Evolutionary conservation across 2,329 filamentous ascomycete species (phyloP).

Genomic region (Aschersonia sp.): DNA sequence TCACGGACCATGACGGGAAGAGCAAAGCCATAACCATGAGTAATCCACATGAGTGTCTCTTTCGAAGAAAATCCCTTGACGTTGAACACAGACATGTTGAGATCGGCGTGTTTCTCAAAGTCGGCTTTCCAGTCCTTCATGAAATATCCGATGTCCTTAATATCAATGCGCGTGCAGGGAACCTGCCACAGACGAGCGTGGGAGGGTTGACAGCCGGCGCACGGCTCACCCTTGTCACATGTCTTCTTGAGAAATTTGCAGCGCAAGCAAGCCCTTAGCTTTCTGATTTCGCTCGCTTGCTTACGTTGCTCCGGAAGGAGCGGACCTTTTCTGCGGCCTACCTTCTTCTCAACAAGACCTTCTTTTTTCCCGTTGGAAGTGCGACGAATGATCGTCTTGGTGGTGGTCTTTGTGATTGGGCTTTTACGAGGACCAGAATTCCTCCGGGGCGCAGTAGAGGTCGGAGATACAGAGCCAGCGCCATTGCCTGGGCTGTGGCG

Average conservation of each 20-base stretch:
- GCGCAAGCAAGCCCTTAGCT: constrained; percentile 80
- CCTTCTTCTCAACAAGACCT: constrained; percentile 69
- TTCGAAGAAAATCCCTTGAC: constrained; percentile 70
- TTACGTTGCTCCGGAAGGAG: constrained; percentile 87
- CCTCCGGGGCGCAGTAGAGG: constrained; percentile 47
- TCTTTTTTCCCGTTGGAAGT: constrained; percentile 67
- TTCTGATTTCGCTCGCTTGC: constrained; percentile 92
- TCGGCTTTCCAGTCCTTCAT: constrained; percentile 99
- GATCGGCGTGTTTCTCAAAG: constrained; percentile 77
- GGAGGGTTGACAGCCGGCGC: constrained; percentile 86
- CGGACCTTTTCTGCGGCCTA: constrained; percentile 79
- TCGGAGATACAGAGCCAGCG: constrained; percentile 43
- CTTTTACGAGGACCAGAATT: constrained; percentile 62
- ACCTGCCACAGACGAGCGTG: constrained; percentile 95
- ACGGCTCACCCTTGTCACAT: constrained; percentile 94
- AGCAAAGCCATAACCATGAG: constrained; percentile 88
- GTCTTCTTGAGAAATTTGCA: constrained; percentile 99
- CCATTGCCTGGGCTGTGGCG: constrained; percentile 47
- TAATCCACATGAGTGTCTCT: constrained; percentile 72
- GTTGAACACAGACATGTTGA: constrained; percentile 83
- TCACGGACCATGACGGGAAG: constrained; percentile 88
- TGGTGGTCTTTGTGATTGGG: constrained; percentile 59
- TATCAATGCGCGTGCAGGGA: constrained; percentile 92
- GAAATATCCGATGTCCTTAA: constrained; percentile 96
- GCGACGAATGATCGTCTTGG: constrained; percentile 75